Base-by-base conservation (phyloP, 225 moss, liverwort and hornwort genomes). In the Pseudoscleropodium purum region DNA sequence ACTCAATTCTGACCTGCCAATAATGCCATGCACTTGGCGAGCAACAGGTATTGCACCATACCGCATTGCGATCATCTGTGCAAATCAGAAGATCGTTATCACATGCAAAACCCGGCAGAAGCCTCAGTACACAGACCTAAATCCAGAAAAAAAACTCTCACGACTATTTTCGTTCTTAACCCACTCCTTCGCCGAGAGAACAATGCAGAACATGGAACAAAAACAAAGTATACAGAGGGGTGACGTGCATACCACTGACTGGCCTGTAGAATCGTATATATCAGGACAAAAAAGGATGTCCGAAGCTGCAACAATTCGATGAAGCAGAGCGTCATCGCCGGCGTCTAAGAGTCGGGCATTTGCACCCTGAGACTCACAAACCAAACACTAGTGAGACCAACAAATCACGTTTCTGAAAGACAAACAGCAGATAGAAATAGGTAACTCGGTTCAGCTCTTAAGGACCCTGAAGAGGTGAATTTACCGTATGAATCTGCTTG, bases 31-130 rank as follows among this genome's bases (percentile, higher is more conserved):
- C 81, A 95, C 80, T 93, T 93, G 93, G 89, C 96, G 93, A 68
- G 93, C 87, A 87, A 96, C 95, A 78, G 95, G 96, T 81, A 96
- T 77, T 56, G 96, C 90, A 85, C 96, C 96, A 91, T 95, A 94
- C 45, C 88, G 87, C 95, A 95, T 95, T 36, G 92, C 96, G 83
- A 96, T 92, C 91, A 94, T 93, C 95, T 97, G 90, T 87, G 80
- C 60, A 86, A 87, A 77, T 75, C 62, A 82, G 68, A 12, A 5
- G 21, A 76, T 76, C 64, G 37, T 72, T 49, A 79, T 67, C 47
- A 75, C 20, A 81, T 70, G 63, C 19, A 66, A 69, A 77, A 69
- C 21, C 52, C 57, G 80, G 36, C 20, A 23, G 45, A 81, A 76
- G 25, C 23, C 61, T 88, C 70, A 59, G 67, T 31, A 81, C 34